Evolutionary conservation across 2,329 filamentous ascomycete species (phyloP), one percentile per base, ranked within the genome.

Genomic region (Xylaria sp.): DNA sequence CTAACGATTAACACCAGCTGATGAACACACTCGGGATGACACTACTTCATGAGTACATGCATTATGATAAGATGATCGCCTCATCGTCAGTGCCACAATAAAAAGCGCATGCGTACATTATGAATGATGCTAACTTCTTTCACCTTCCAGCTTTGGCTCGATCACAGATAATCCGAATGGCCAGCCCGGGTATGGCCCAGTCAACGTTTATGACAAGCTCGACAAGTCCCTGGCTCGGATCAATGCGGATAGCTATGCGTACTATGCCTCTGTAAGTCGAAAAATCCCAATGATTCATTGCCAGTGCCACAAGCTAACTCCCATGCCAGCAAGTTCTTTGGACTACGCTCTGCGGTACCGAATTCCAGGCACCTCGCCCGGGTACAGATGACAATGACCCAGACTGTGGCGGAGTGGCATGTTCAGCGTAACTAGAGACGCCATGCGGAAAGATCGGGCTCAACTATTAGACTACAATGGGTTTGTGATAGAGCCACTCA

Each of bases 21-120:
- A 46, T 46, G 41, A 46, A 46, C 41, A 46, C 41, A n/a, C 41
- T 46, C n/a, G 41, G 41, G 18, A 46, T 46, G 41, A 46, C 41
- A 46, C 15, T 46, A 46, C 41, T 46, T n/a, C 41, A 46, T 15
- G 41, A 46, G 41, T 46, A 46, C 41, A 18, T 46, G 41, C 41
- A 46, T 15, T 46, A 46, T n/a, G 41, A 46, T 15, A 46, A 46
- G 15, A 46, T 46, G 41, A 46, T 46, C 18, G 41, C 41, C 41
- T 46, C 41, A 4, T 46, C 41, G 41, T 46, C 13, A 46, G 41
- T 46, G 18, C 15, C 41, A 13, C n/a, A 46, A 46, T 13, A n/a
- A 7, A 46, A 46, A 46, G 6, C 6, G 15, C 41, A 15, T 46
- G 3, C 41, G 18, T 15, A n/a, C 13, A 15, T 46, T 8, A 18